These are phyloP conservation scores for Tausonia pullulans DNA, from an alignment of 1,284 basidiomycete species.

Conservation along the genomic window DNA sequence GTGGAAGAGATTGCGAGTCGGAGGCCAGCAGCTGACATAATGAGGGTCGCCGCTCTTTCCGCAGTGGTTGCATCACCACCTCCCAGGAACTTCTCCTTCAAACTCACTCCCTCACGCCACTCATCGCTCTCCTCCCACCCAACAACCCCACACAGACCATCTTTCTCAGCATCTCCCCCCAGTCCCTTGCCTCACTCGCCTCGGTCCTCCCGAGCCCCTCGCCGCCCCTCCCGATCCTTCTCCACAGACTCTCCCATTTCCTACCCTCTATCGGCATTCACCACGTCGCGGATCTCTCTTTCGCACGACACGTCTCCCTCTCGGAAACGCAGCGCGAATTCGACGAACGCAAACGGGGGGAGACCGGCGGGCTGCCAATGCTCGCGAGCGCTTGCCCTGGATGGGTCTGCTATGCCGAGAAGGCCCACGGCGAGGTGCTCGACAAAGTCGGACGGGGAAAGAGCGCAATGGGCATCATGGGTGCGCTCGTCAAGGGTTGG, in stretches of 20 bases:
- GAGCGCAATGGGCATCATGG: conserved; percentile 90
- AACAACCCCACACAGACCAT: conserved; percentile 49
- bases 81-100: conserved; percentile 63
- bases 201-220: conserved; percentile 48
- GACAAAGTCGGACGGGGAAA: conserved; percentile 80
- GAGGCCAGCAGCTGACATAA: conserved; percentile 26
- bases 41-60: background rate
- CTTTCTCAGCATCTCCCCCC: conserved; percentile 80
- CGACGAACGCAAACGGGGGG: conserved; percentile 47
- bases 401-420: conserved; percentile 99
- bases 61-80: conserved; percentile 91
- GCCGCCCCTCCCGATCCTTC: conserved; percentile 43
- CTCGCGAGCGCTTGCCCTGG: conserved; percentile 93
- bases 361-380: conserved; percentile 57
- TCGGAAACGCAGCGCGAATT: conserved; percentile 76
- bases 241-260: conserved; percentile 58
- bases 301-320: conserved; percentile 77
- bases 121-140: conserved; percentile 58
- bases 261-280: conserved; percentile 50
- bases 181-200: conserved; percentile 79
- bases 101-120: conserved; percentile 90
- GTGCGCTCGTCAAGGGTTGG: conserved; percentile 81
- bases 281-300: conserved; percentile 84
- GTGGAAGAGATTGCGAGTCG: conserved; percentile 30
- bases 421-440: conserved; percentile 87